Conservation (phyloP, 352 stramenopile species). For the Pythium phragmiticola region DNA sequence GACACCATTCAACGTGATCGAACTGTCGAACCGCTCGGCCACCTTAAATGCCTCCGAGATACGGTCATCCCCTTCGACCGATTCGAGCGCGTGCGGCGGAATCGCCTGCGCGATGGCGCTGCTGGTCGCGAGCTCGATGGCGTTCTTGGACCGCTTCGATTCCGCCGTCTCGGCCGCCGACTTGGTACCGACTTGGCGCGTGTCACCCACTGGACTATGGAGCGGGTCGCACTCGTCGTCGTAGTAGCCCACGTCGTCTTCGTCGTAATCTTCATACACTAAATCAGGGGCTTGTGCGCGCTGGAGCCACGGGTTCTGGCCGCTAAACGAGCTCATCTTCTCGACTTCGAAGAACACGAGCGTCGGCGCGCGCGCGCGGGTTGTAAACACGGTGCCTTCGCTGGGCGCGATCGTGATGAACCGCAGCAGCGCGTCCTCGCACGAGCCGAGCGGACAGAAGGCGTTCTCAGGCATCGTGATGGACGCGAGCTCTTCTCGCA, state of each 20-base stretch:
- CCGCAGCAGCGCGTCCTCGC: constrained; percentile 56
- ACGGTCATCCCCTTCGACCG: constrained; percentile 23
- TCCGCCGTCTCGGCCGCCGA: not conserved
- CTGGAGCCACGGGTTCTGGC: constrained; percentile 59
- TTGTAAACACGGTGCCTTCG: constrained; percentile 88
- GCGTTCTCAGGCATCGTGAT: constrained; percentile 54
- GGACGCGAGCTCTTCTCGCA: constrained; percentile 58
- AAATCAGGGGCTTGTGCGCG: constrained; percentile 22
- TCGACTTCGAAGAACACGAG: constrained; percentile 87
- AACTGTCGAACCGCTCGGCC: constrained; percentile 14
- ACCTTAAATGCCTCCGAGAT: constrained; percentile 25
- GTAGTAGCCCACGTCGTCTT: constrained; percentile 1
- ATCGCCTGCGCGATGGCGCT: constrained; percentile 74
- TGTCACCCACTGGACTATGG: not conserved
- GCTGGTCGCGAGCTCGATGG: constrained; percentile 72
- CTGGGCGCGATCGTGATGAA: constrained; percentile 61
- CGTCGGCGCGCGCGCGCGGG: constrained; percentile 75
- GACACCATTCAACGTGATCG: constrained; percentile 2
- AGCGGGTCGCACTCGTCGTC: constrained; percentile 9
- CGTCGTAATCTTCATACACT: constrained; percentile 7
- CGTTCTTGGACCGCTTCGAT: constrained; percentile 38
- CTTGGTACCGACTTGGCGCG: not conserved
- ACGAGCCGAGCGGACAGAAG: constrained; percentile 71
- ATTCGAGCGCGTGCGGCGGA: constrained; percentile 39
- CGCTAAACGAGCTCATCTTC: constrained; percentile 33